phyloP scores from a whole-genome alignment of 768 basidiomycete genomes.

The Tylopilus plumbeoviolaceoides region DNA sequence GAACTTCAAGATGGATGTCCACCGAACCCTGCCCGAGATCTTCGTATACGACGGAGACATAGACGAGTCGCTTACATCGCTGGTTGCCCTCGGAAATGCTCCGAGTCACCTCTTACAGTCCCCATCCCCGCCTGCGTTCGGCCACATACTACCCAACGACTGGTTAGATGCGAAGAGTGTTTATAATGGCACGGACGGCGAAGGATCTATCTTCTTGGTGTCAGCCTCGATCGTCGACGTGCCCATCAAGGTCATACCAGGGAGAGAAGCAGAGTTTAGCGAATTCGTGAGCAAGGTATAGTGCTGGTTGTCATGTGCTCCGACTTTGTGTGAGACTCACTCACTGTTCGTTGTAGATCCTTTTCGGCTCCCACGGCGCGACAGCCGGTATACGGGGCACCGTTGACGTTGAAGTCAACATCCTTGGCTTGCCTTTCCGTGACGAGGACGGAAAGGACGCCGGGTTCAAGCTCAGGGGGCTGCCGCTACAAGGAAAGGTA shows the following conservation, averaged over 20 bases:
- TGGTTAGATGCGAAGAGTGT: conserved; percentile 55
- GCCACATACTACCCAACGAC: conserved; percentile 63
- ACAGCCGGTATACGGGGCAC: conserved; percentile 64
- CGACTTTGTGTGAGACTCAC: neutral
- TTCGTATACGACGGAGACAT: conserved; percentile 73
- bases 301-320: neutral
- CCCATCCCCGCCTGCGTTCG: conserved; percentile 70
- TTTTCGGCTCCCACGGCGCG: conserved; percentile 63
- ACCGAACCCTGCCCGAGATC: conserved; percentile 67
- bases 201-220: conserved; percentile 55
- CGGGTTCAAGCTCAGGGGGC: conserved; percentile 55
- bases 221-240: conserved; percentile 67
- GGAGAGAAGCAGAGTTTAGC: conserved; percentile 72
- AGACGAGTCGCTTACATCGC: conserved; percentile 28
- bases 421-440: conserved; percentile 57
- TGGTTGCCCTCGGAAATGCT: conserved; percentile 25
- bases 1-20: conserved; percentile 59
- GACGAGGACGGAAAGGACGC: conserved; percentile 33
- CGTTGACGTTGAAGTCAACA: conserved; percentile 54
- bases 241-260: conserved; percentile 73
- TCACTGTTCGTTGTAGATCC: conserved; percentile 41
- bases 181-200: conserved; percentile 40
- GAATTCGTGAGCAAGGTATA: conserved; percentile 72
- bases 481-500: conserved; percentile 68
- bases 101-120: conserved; percentile 58